Evolutionary conservation across 2,329 filamentous ascomycete species (phyloP).

Genomic region (Ophiocordyceps robertsii): DNA sequence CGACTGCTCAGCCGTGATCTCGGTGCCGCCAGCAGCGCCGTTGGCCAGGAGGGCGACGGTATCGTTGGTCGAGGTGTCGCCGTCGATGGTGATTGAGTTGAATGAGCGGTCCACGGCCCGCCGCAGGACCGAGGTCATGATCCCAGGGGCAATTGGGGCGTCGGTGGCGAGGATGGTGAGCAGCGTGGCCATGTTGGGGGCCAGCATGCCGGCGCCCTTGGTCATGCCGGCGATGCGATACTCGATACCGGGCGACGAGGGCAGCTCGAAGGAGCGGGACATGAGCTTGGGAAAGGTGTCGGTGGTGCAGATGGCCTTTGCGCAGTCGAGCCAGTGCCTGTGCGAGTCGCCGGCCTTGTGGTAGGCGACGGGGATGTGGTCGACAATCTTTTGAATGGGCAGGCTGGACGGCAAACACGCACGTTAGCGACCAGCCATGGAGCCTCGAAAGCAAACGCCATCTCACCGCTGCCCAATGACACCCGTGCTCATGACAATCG

Average conservation of each 20-base stretch:
- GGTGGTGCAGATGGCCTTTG: slow-evolving; percentile 90
- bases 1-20: slow-evolving; percentile 39
- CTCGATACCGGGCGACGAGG: slow-evolving; percentile 59
- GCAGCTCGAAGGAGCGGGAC: slow-evolving; percentile 71
- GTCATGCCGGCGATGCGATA: slow-evolving; percentile 91
- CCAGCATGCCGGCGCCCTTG: slow-evolving; percentile 98
- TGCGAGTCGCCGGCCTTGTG: slow-evolving; percentile 60
- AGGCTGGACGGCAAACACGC: slow-evolving; percentile 28
- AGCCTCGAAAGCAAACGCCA: background rate
- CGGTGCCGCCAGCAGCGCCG: slow-evolving; percentile 67
- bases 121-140: slow-evolving; percentile 57
- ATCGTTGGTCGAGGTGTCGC: slow-evolving; percentile 95
- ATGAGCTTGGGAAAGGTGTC: slow-evolving; percentile 96
- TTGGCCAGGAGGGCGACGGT: slow-evolving; percentile 92
- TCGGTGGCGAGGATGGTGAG: slow-evolving; percentile 89
- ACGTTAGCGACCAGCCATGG: slow-evolving; percentile 14
- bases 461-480: slow-evolving; percentile 82
- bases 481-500: slow-evolving; percentile 96
- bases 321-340: slow-evolving; percentile 74
- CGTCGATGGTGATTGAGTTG: slow-evolving; percentile 94
- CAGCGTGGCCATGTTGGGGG: slow-evolving; percentile 96
- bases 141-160: slow-evolving; percentile 56
- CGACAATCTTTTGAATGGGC: slow-evolving; percentile 80
- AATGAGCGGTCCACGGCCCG: slow-evolving; percentile 73
- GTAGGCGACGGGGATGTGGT: slow-evolving; percentile 67